These are phyloP conservation scores for Dimargaris cristalligena DNA, from an alignment of 192 early-diverging fungal genomes.

Conservation along the genomic window DNA sequence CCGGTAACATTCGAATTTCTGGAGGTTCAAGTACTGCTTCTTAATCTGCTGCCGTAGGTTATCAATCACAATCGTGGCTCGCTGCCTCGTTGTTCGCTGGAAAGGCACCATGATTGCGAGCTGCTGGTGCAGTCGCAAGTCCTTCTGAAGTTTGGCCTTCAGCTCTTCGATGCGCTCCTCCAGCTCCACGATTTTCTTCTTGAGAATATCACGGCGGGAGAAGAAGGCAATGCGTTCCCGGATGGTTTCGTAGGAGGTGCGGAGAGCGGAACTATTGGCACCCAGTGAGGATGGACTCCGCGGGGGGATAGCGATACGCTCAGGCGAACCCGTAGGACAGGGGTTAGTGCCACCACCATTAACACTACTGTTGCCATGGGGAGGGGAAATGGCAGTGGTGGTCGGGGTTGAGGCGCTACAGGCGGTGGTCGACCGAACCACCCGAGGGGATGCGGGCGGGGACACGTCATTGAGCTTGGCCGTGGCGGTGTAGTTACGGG, in stretches of 20 bases:
- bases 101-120: constrained; percentile 51
- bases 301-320: constrained; percentile 11
- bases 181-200: constrained; percentile 27
- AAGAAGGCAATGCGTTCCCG: constrained; percentile 1
- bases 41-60: constrained; percentile 33
- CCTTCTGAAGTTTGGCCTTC: constrained; percentile 29
- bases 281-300: constrained; percentile 9
- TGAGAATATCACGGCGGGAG: constrained; percentile 21
- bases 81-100: constrained; percentile 38
- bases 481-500: no score
- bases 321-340: no score
- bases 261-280: background rate
- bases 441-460: background rate
- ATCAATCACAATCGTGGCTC: constrained; percentile 35
- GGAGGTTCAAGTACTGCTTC: constrained; percentile 38
- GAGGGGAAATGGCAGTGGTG: background rate
- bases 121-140: constrained; percentile 42
- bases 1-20: constrained; percentile 50
- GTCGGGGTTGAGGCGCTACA: background rate
- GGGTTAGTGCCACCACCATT: background rate
- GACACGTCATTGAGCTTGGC: background rate
- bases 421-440: background rate
- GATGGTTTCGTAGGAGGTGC: background rate
- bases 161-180: constrained; percentile 31
- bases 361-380: background rate